Conservation (phyloP, 2,329 filamentous ascomycete genomes). For the Aotearoamyces nothofagi region DNA sequence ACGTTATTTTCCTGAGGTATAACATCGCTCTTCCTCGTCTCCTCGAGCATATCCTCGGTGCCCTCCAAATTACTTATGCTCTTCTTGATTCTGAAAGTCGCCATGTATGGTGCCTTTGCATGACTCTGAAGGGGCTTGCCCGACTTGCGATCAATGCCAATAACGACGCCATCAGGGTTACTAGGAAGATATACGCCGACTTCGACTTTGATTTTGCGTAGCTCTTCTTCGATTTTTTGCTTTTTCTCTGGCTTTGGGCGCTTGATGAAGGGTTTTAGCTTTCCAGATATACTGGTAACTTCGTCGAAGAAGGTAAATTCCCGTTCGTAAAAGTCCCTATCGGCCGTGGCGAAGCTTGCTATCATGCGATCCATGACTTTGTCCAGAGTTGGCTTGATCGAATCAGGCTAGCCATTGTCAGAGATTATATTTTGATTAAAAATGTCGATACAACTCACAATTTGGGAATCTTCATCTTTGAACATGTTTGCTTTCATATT, state of each 20-base stretch:
- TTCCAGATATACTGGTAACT: constrained; percentile 89
- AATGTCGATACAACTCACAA: constrained; percentile 36
- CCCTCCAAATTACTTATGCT: constrained; percentile 35
- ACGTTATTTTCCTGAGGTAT: constrained; percentile 40
- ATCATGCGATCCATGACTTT: constrained; percentile 77
- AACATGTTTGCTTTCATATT: constrained; percentile 99
- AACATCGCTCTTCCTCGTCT: constrained; percentile 24
- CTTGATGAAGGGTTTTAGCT: constrained; percentile 87
- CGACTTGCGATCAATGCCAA: constrained; percentile 95
- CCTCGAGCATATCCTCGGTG: constrained; percentile 34
- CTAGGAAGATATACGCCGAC: constrained; percentile 94
- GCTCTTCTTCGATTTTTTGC: constrained; percentile 95
- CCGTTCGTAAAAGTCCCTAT: constrained; percentile 77
- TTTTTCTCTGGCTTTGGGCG: constrained; percentile 92
- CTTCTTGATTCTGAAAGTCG: constrained; percentile 93
- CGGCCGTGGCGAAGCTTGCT: constrained; percentile 61
- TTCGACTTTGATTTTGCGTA: constrained; percentile 93
- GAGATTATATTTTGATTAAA: constrained; percentile 2
- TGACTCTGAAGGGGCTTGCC: constrained; percentile 96
- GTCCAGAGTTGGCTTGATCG: constrained; percentile 86
- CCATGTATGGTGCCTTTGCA: constrained; percentile 98
- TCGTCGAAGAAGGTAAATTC: constrained; percentile 98
- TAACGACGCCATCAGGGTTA: constrained; percentile 92
- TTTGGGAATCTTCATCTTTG: constrained; percentile 85
- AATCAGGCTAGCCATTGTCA: constrained; percentile 48